Percentiles rank a stretch among this genome's conserved stretches.
These are phyloP conservation scores for Boletus eberwhitei DNA, from an alignment of 768 basidiomycete genomes.

Conservation along the genomic window DNA sequence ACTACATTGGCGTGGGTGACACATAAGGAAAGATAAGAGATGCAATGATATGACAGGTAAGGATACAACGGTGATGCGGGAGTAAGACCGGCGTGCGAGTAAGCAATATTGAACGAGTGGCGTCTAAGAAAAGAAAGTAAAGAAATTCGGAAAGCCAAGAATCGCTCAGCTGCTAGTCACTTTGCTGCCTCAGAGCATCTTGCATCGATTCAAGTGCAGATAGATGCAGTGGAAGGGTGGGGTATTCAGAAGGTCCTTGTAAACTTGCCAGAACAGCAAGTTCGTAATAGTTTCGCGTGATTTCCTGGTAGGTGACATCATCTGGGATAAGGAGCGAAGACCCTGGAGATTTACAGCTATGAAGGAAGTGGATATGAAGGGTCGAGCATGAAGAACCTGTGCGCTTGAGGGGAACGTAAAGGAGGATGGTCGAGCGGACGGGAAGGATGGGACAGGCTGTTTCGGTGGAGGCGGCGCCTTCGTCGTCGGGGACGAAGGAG, in stretches of 20 bases:
- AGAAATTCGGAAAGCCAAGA: neutral
- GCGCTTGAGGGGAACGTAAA: constrained; percentile 49
- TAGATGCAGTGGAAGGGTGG: constrained; percentile 68
- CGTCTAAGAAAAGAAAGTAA: constrained; percentile 15
- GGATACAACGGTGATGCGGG: constrained; percentile 29
- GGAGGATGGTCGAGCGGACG: constrained; percentile 52
- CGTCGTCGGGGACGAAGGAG: constrained; percentile 34
- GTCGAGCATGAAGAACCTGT: constrained; percentile 42
- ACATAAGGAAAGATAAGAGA: constrained; percentile 23
- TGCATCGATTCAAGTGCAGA: constrained; percentile 67
- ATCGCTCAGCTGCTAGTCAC: constrained; percentile 13
- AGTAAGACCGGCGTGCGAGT: constrained; percentile 9
- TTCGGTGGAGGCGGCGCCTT: constrained; percentile 23
- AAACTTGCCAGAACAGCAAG: constrained; percentile 56
- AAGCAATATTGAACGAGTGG: constrained; percentile 5
- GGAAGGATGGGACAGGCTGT: constrained; percentile 47
- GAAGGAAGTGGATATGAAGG: constrained; percentile 59
- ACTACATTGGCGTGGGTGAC: constrained; percentile 16
- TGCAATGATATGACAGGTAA: constrained; percentile 24
- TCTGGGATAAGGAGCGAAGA: constrained; percentile 38
- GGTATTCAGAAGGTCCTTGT: constrained; percentile 44
- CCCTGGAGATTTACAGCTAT: constrained; percentile 40
- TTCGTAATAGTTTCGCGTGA: constrained; percentile 68
- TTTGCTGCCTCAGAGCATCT: constrained; percentile 33
- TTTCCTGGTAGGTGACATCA: constrained; percentile 43